These are phyloP conservation scores for Blastocystis sp. DNA, from an alignment of 352 stramenopile genomes.

Conservation along the genomic window DNA sequence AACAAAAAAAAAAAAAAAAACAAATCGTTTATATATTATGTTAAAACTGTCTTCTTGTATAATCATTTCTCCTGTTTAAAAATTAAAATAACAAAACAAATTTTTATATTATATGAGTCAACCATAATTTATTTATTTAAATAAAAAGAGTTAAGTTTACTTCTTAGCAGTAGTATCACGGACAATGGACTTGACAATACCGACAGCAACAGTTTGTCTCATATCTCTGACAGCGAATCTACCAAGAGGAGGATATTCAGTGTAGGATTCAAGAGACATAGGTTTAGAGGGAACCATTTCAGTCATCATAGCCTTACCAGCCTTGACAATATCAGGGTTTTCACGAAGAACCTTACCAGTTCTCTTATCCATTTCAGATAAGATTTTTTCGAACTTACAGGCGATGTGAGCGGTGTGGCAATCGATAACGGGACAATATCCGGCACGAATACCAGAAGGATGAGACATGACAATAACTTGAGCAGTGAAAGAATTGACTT, in stretches of 20 bases:
- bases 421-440: constrained; percentile 81
- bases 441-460: constrained; percentile 65
- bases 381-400: constrained; percentile 76
- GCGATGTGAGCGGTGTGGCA: constrained; percentile 86
- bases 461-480: constrained; percentile 88
- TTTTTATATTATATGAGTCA: too few relatives aligned
- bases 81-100: too few relatives aligned
- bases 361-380: constrained; percentile 79
- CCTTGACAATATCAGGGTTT: constrained; percentile 75
- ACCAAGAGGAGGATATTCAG: constrained; percentile 78
- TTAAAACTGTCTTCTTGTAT: too few relatives aligned
- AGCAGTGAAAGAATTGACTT: constrained; percentile 64
- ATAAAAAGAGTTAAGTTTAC: too few relatives aligned
- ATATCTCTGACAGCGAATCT: constrained; percentile 88
- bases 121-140: too few relatives aligned
- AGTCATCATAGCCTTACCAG: constrained; percentile 80
- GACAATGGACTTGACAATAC: constrained; percentile 69
- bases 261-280: constrained; percentile 81
- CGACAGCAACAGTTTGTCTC: constrained; percentile 79
- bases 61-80: too few relatives aligned
- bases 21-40: too few relatives aligned
- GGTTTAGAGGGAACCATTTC: constrained; percentile 71
- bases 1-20: too few relatives aligned
- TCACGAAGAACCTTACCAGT: constrained; percentile 72
- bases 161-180: too few relatives aligned